These are phyloP conservation scores for Platanthera guangdongensis DNA, from an alignment of 106 monocot genomes.

Conservation along the genomic window DNA sequence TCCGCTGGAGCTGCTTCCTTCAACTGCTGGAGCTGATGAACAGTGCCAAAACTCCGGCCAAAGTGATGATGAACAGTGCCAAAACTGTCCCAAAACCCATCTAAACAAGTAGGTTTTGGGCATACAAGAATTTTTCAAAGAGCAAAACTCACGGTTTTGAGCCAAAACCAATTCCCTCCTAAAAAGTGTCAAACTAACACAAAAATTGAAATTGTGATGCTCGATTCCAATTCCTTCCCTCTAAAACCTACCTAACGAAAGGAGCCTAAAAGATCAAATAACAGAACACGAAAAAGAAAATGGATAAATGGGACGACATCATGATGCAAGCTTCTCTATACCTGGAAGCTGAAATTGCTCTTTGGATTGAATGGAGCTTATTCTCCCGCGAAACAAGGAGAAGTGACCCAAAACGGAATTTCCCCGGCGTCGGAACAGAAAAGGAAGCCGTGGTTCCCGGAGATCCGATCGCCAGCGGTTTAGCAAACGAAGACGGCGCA, in stretches of 20 bases:
- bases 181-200: too few species aligned
- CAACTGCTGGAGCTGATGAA: too few species aligned
- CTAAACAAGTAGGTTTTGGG: too few species aligned
- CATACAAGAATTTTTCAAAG: too few species aligned
- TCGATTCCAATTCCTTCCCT: too few species aligned
- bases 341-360: conserved; percentile 5
- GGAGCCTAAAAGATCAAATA: background rate
- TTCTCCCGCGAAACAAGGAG: background rate
- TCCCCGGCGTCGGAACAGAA: background rate
- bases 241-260: too few species aligned
- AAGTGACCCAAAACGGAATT: background rate
- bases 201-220: too few species aligned
- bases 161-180: too few species aligned
- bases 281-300: background rate
- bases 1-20: too few species aligned
- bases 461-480: background rate
- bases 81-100: too few species aligned
- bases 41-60: too few species aligned
- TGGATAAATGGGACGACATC: background rate
- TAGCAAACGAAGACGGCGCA: background rate
- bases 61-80: conserved; percentile 13
- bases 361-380: conserved; percentile 10
- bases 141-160: too few species aligned
- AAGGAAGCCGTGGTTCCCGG: background rate
- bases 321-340: background rate